These are phyloP conservation scores for Strobilomyces echinocephalus DNA, from an alignment of 768 basidiomycete genomes.

Conservation along the genomic window DNA sequence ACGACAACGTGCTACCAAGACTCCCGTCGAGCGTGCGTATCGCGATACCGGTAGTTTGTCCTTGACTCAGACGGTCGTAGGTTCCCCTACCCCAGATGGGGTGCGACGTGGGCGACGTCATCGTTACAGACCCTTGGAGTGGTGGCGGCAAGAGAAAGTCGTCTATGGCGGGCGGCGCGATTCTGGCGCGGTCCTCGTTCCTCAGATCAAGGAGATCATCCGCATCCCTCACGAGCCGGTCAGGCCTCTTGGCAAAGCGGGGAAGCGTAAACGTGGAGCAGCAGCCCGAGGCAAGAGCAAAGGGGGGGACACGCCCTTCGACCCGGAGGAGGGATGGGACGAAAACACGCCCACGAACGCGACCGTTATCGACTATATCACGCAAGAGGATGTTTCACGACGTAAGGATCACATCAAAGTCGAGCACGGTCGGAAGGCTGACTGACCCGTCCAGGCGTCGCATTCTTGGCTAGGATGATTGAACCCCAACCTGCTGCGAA, in stretches of 20 bases:
- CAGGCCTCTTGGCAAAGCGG: slow-evolving; percentile 42
- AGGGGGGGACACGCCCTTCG: slow-evolving; percentile 27
- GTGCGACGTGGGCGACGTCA: slow-evolving; percentile 69
- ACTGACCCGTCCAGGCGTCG: slow-evolving; percentile 53
- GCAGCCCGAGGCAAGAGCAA: slow-evolving; percentile 35
- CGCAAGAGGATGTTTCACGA: slow-evolving; percentile 55
- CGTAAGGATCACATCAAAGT: slow-evolving; percentile 48
- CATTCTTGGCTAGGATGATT: slow-evolving; percentile 69
- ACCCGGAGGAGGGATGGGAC: slow-evolving; percentile 83
- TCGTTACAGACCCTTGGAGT: slow-evolving; percentile 73
- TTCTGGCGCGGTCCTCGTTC: slow-evolving; percentile 48
- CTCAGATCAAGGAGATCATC: slow-evolving; percentile 64
- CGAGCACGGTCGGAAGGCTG: background rate
- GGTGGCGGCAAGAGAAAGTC: slow-evolving; percentile 89
- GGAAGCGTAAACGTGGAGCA: slow-evolving; percentile 32
- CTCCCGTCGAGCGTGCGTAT: slow-evolving; percentile 24
- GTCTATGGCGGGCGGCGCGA: slow-evolving; percentile 64
- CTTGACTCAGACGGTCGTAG: slow-evolving; percentile 16
- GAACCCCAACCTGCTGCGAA: slow-evolving; percentile 55
- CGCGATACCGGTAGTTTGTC: background rate
- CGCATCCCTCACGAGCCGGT: slow-evolving; percentile 49
- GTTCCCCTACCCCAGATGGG: slow-evolving; percentile 35
- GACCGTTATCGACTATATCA: slow-evolving; percentile 62
- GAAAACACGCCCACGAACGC: slow-evolving; percentile 64
- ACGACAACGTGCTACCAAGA: slow-evolving; percentile 13